Conservation (phyloP, 2,329 filamentous ascomycete species). For the Aspergillus latus region DNA sequence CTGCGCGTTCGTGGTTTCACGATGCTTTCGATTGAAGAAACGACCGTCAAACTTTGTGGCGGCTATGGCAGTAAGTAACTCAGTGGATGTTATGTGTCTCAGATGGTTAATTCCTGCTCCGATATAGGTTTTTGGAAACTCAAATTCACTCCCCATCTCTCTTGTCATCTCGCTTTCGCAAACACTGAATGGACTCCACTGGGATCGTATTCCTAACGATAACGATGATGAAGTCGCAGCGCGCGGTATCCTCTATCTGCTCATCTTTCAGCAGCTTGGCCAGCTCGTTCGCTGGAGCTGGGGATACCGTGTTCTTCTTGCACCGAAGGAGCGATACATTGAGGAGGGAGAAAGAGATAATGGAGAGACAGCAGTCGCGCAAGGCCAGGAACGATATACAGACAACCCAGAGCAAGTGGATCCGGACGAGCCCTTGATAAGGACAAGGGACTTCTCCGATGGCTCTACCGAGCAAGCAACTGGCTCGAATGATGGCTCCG, state of each 20-base stretch:
- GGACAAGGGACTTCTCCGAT: constrained; percentile 33
- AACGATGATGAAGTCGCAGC: constrained; percentile 94
- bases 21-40: constrained; percentile 78
- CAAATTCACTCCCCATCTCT: constrained; percentile 95
- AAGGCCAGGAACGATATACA: constrained; percentile 42
- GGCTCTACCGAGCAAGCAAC: constrained; percentile 18
- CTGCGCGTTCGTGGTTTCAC: constrained; percentile 69
- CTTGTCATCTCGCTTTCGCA: constrained; percentile 91
- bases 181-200: constrained; percentile 87
- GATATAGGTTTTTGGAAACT: constrained; percentile 83
- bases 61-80: constrained; percentile 74
- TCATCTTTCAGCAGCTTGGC: constrained; percentile 97
- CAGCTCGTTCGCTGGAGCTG: constrained; percentile 96
- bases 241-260: constrained; percentile 87
- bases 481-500: constrained; percentile 17
- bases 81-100: neutral
- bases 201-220: constrained; percentile 86
- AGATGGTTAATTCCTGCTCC: neutral
- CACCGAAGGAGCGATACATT: constrained; percentile 66
- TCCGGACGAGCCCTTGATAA: constrained; percentile 37
- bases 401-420: constrained; percentile 42
- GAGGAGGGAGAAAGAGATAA: constrained; percentile 43
- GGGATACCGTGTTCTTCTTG: constrained; percentile 94
- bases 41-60: constrained; percentile 91
- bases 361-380: constrained; percentile 35